Evolutionary conservation across 208 protist genomes (phyloP).

Genomic region (Leishmania guyanensis): DNA sequence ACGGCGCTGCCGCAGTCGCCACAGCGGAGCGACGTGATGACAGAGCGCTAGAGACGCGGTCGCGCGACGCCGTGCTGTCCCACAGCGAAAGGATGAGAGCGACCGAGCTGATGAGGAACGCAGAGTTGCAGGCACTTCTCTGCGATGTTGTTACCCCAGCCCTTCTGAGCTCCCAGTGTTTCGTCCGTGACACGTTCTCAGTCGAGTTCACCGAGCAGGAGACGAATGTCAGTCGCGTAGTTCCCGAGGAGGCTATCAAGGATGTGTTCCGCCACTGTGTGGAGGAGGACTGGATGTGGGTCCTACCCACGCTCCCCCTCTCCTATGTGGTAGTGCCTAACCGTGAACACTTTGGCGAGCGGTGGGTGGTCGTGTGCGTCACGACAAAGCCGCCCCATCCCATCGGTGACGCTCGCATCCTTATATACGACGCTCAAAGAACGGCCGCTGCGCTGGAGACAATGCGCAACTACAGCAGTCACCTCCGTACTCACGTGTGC

Average conservation of each 20-base stretch:
- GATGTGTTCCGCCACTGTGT: slow-evolving; percentile 74
- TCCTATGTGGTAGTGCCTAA: slow-evolving; percentile 65
- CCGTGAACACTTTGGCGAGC: slow-evolving; percentile 39
- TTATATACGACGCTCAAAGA: slow-evolving; percentile 46
- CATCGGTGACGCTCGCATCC: slow-evolving; percentile 39
- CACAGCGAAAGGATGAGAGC: slow-evolving; percentile 17
- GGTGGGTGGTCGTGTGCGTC: slow-evolving; percentile 71
- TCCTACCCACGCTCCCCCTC: slow-evolving; percentile 42
- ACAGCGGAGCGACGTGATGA: neutral
- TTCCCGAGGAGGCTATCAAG: slow-evolving; percentile 50
- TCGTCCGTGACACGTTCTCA: slow-evolving; percentile 51
- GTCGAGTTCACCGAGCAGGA: slow-evolving; percentile 80
- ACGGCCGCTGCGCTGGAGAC: slow-evolving; percentile 9
- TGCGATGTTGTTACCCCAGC: slow-evolving; percentile 61
- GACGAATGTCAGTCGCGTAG: slow-evolving; percentile 48
- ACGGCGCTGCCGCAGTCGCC: neutral
- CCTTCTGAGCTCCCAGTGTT: slow-evolving; percentile 54
- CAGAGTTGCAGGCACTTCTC: slow-evolving; percentile 48
- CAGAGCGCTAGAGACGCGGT: neutral
- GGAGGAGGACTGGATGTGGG: slow-evolving; percentile 79
- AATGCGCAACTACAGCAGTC: slow-evolving; percentile 30
- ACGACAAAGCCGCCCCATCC: slow-evolving; percentile 30
- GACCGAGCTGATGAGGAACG: slow-evolving; percentile 18
- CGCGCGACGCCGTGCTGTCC: slow-evolving; percentile 18
- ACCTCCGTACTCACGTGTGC: slow-evolving; percentile 57